These are phyloP conservation scores for Eruca vesicaria DNA, from an alignment of 441 rosid species.

Conservation along the genomic window DNA sequence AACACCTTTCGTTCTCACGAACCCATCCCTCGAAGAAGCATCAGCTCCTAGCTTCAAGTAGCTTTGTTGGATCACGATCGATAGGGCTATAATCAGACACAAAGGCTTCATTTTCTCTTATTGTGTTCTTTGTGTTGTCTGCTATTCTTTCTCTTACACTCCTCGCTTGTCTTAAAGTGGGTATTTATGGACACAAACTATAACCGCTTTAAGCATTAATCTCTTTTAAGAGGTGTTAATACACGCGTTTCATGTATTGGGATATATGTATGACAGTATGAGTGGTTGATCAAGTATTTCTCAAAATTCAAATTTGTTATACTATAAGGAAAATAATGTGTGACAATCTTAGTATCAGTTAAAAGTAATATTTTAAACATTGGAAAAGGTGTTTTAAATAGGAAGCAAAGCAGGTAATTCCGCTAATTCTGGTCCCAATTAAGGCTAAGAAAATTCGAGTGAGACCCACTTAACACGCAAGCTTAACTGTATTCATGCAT, in stretches of 20 bases:
- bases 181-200: constrained; percentile 29
- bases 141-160: not conserved
- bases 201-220: constrained; percentile 13
- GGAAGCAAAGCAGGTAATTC: constrained; percentile 26
- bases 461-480: constrained; percentile 28
- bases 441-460: not conserved
- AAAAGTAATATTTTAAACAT: too few species aligned
- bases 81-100: constrained; percentile 25
- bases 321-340: not conserved
- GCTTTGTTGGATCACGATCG: constrained; percentile 34
- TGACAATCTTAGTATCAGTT: too few species aligned
- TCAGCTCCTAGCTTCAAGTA: constrained; percentile 19
- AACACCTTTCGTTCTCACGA: constrained; percentile 67
- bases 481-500: constrained; percentile 22
- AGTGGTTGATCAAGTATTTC: not conserved
- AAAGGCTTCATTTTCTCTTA: constrained; percentile 40
- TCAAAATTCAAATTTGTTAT: not conserved
- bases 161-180: constrained; percentile 1
- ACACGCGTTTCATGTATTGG: constrained; percentile 9
- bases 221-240: constrained; percentile 8
- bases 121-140: not conserved
- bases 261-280: too few species aligned
- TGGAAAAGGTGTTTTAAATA: not conserved
- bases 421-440: constrained; percentile 21
- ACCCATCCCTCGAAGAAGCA: constrained; percentile 54